Conservation (phyloP, 768 basidiomycete genomes). For the Auriscalpium orientale region DNA sequence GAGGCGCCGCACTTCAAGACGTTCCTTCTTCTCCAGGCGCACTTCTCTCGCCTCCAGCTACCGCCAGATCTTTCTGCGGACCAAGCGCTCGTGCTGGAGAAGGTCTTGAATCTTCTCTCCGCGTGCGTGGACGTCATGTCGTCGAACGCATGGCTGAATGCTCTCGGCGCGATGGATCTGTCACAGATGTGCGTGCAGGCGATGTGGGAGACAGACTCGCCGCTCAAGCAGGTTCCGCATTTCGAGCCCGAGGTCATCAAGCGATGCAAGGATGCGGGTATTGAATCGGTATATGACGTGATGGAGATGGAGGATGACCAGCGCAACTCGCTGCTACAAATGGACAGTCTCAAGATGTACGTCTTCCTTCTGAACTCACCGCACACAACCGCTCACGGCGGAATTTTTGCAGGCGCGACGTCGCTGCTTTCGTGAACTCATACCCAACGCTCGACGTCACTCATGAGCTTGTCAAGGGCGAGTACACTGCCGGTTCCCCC, state of each 20-base stretch:
- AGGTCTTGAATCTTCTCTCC: constrained; percentile 83
- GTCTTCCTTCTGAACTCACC: constrained; percentile 22
- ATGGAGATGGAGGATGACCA: constrained; percentile 98
- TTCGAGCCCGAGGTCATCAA: constrained; percentile 87
- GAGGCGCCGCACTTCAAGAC: constrained; percentile 98
- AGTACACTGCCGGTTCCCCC: constrained; percentile 79
- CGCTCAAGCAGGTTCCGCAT: constrained; percentile 92
- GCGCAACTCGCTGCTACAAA: constrained; percentile 71
- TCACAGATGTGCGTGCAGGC: constrained; percentile 99
- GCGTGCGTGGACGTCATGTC: constrained; percentile 99
- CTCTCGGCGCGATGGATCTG: constrained; percentile 93
- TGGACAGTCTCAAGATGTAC: constrained; percentile 83
- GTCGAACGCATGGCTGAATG: constrained; percentile 91
- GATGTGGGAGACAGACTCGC: constrained; percentile 96
- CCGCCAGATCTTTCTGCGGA: constrained; percentile 93
- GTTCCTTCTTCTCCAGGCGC: constrained; percentile 91
- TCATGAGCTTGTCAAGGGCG: constrained; percentile 79
- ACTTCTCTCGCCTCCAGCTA: constrained; percentile 88
- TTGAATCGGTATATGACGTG: constrained; percentile 92
- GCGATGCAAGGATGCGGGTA: constrained; percentile 72
- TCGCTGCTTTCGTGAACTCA: constrained; percentile 92
- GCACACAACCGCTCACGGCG: neutral
- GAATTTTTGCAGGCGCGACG: constrained; percentile 61
- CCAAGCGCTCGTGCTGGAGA: constrained; percentile 80
- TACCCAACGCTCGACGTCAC: constrained; percentile 94